Percentiles rank a stretch among this genome's conserved stretches.
Evolutionary conservation across 768 basidiomycete genomes (phyloP).

Genomic region (Hortiboletus flavorubellus): DNA sequence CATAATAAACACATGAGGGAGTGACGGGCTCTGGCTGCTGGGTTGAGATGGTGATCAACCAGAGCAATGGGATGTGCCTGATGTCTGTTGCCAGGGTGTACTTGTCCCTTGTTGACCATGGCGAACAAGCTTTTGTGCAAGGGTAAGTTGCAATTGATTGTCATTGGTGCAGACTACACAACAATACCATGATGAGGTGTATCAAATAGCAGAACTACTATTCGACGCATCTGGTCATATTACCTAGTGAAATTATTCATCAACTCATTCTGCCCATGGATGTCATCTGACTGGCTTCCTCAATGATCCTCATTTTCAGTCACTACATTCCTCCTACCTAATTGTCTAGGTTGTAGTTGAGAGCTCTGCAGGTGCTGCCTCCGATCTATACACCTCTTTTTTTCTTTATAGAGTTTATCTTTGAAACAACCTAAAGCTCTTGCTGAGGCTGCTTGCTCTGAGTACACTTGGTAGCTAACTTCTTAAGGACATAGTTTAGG

Average conservation of each 20-base stretch:
- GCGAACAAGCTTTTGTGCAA: conserved; percentile 71
- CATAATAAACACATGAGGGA: conserved; percentile 49
- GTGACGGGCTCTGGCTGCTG: conserved; percentile 64
- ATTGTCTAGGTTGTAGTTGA: conserved; percentile 35
- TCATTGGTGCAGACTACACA: not conserved
- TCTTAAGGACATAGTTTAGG: too few relatives aligned
- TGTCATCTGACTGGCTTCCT: conserved; percentile 32
- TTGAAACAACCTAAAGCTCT: too few relatives aligned
- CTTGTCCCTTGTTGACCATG: conserved; percentile 49
- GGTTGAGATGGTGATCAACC: conserved; percentile 60
- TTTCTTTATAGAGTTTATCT: conserved; percentile 49
- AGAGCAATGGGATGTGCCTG: conserved; percentile 75
- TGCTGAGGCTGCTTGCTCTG: too few relatives aligned
- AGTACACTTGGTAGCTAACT: too few relatives aligned
- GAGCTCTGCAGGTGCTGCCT: not conserved
- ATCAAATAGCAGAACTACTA: too few relatives aligned
- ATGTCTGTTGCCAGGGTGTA: conserved; percentile 48
- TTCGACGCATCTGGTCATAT: conserved; percentile 30
- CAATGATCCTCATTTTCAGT: conserved; percentile 54
- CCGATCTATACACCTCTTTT: conserved; percentile 53
- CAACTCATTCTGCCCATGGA: conserved; percentile 32
- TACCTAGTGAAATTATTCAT: conserved; percentile 14
- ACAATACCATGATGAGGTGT: conserved; percentile 22
- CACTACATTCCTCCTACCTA: conserved; percentile 54
- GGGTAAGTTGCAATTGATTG: conserved; percentile 37